Conservation (phyloP, 306 rosid genomes). For the Bauhinia variegata region DNA sequence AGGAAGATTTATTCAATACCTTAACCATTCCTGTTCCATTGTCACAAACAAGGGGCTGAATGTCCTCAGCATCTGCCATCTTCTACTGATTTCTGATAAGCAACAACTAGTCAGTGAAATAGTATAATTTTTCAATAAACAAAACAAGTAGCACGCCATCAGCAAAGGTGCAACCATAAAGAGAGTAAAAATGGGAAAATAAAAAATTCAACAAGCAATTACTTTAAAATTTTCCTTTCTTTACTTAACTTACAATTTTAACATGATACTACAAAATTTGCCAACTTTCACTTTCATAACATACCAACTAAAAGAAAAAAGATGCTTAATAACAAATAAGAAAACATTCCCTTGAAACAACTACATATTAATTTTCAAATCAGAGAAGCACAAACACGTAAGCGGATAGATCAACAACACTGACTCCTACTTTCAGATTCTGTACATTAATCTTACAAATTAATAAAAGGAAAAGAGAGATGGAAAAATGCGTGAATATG, state of each 20-base stretch:
- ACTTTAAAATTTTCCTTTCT: not conserved
- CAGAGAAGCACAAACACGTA: too few species aligned
- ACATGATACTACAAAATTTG: not conserved
- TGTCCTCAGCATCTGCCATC: conserved; percentile 97
- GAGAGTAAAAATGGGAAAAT: not conserved
- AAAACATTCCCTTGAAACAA: too few species aligned
- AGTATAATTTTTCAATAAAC: not conserved
- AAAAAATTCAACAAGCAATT: not conserved
- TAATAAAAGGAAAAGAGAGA: too few species aligned
- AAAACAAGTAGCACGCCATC: not conserved
- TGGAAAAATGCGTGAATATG: too few species aligned
- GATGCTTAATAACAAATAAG: too few species aligned
- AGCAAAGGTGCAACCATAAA: not conserved
- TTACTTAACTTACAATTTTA: not conserved
- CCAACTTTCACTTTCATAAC: conserved; percentile 12
- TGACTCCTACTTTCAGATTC: too few species aligned
- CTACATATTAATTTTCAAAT: too few species aligned
- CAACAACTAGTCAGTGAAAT: conserved; percentile 23
- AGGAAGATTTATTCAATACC: conserved; percentile 45
- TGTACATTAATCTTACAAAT: too few species aligned
- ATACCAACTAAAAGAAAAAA: too few species aligned
- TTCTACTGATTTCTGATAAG: conserved; percentile 49
- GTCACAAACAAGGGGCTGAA: conserved; percentile 99
- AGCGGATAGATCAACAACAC: too few species aligned
- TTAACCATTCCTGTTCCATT: conserved; percentile 99